phyloP scores from a whole-genome alignment of 2,329 filamentous ascomycete genomes.

The Pseudonectria buxi region DNA sequence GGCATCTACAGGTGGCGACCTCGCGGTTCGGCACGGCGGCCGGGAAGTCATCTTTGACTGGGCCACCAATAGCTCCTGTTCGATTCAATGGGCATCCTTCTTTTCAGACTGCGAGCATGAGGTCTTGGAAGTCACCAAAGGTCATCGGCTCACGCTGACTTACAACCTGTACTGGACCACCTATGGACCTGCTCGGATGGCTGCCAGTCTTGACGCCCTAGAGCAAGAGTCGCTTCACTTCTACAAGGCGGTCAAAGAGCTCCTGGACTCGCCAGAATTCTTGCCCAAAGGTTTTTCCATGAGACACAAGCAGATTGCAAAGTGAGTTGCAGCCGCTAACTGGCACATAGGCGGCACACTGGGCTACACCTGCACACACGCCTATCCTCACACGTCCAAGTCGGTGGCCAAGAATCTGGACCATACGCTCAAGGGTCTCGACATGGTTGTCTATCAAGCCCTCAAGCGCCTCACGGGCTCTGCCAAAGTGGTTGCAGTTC shows the following conservation, averaged over 20 bases:
- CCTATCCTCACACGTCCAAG: constrained; percentile 36
- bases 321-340: no score
- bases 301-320: no score
- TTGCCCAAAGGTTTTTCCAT: constrained; percentile 6
- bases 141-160: constrained; percentile 50
- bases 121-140: constrained; percentile 40
- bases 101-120: constrained; percentile 48
- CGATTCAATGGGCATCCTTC: constrained; percentile 44
- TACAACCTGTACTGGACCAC: constrained; percentile 45
- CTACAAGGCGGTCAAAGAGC: constrained; percentile 2
- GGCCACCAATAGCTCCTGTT: constrained; percentile 10
- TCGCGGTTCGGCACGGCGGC: constrained; percentile 35
- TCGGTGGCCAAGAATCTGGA: constrained; percentile 21
- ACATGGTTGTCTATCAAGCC: constrained; percentile 34
- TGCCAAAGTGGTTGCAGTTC: constrained; percentile 2
- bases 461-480: constrained; percentile 4
- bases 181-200: constrained; percentile 24
- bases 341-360: constrained; percentile 33
- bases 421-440: constrained; percentile 37
- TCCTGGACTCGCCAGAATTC: constrained; percentile 1
- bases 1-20: no score
- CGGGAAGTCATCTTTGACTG: constrained; percentile 35
- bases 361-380: constrained; percentile 39
- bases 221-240: constrained; percentile 10
- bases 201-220: constrained; percentile 2